Evolutionary conservation across 2,329 filamentous ascomycete genomes (phyloP), one percentile per base, ranked within the genome.

Genomic region (Neonectria sp.): DNA sequence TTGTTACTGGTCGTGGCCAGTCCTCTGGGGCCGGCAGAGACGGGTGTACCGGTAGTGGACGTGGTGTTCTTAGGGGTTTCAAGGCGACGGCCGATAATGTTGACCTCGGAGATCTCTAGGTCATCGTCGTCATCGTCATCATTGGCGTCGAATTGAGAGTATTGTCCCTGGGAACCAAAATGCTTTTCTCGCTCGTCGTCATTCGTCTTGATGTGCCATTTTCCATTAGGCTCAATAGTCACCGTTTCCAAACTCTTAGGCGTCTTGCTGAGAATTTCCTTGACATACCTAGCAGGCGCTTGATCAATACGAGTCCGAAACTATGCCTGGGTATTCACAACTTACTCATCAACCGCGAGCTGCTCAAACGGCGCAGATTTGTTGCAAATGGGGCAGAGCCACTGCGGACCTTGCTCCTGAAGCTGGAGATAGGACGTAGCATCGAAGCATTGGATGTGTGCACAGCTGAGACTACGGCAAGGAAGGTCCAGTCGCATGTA

Each of bases 391-490:
- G 96, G 96, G 76, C 96, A 99, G n/a, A 91, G 86, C 96, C 96
- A 99, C 21, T 96, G 97, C 0, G 96, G 96, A 0, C 94, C 95
- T 83, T 99, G 96, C 79, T 98, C 95, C 79, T 98, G 95, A 31
- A 99, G 83, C 75, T 97, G 94, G 24, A 99, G 86, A 78, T 98
- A 99, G 2, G 94, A 97, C 3, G 90, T 92, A 3, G 93, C 95
- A 79, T 99, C 96, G 74, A 98, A 99, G 79, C 96, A 99, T 78
- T 97, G 94, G 29, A 96, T 93, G 79, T 99, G 96, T 3, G 89
- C 92, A 82, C 96, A 99, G 37, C 91, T 82, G 3, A 90, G 86
- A 4, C 93, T 93, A 37, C 96, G 91, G 73, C 94, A 94, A 0
- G 96, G 96, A 17, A 93, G 86, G 9, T 88, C 86, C 40, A 99